A percentile compares a stretch with the other conserved stretches of the same genome.
Conservation (phyloP, 495 filamentous ascomycete species). For the Penicillium soppii region DNA sequence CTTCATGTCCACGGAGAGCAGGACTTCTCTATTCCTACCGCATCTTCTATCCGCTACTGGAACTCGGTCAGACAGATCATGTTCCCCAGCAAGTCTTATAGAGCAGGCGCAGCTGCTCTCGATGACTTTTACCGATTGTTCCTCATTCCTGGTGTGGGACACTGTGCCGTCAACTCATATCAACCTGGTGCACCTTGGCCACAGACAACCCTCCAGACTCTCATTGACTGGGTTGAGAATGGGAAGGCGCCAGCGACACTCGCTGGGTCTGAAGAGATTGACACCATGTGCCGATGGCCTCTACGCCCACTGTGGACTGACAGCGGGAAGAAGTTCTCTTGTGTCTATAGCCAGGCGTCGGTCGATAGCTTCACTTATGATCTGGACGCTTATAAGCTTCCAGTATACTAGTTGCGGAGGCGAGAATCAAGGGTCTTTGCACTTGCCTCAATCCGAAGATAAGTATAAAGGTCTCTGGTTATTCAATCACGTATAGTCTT, state of each 20-base stretch:
- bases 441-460: too few species aligned
- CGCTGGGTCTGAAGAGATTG: constrained; percentile 11
- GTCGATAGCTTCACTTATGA: constrained; percentile 35
- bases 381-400: constrained; percentile 22
- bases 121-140: constrained; percentile 48
- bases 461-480: too few species aligned
- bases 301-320: constrained; percentile 38
- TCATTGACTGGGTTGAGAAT: constrained; percentile 51
- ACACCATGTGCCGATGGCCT: constrained; percentile 42
- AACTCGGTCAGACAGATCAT: constrained; percentile 48
- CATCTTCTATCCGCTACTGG: constrained; percentile 43
- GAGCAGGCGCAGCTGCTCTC: constrained; percentile 31
- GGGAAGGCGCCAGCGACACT: constrained; percentile 34
- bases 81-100: constrained; percentile 37
- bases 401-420: constrained; percentile 25
- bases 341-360: constrained; percentile 41
- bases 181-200: constrained; percentile 44
- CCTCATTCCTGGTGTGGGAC: constrained; percentile 46
- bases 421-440: too few species aligned
- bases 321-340: constrained; percentile 23
- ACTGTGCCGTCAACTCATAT: constrained; percentile 37
- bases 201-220: constrained; percentile 32
- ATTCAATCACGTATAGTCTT: too few species aligned
- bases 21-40: constrained; percentile 43
- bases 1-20: constrained; percentile 50